A percentile compares a stretch with the other conserved stretches of the same genome.
These are phyloP conservation scores for Capsicum rhomboideum DNA, from an alignment of 257 asterid genomes.

Conservation along the genomic window DNA sequence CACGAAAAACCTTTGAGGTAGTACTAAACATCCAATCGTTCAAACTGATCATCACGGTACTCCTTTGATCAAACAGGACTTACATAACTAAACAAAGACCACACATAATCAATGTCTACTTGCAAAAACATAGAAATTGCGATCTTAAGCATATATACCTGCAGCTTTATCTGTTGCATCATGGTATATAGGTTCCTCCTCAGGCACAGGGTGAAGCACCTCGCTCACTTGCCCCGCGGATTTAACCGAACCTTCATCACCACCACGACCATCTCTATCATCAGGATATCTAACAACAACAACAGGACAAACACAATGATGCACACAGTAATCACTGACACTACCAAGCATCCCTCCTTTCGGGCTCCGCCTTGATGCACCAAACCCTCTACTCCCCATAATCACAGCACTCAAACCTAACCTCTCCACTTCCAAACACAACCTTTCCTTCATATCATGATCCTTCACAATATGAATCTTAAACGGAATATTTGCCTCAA, in stretches of 20 bases:
- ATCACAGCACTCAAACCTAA: conserved; percentile 65
- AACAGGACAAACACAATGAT: conserved; percentile 71
- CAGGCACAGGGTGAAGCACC: conserved; percentile 49
- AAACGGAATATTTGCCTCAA: conserved; percentile 54
- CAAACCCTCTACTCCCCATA: conserved; percentile 82
- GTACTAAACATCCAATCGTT: neutral
- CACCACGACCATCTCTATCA: conserved; percentile 32
- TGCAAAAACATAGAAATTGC: neutral
- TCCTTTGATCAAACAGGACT: neutral
- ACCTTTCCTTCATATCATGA: conserved; percentile 81
- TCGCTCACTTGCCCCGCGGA: conserved; percentile 14
- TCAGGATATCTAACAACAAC: conserved; percentile 66
- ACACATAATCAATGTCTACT: neutral
- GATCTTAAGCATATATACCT: conserved; percentile 15
- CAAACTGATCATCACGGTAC: neutral
- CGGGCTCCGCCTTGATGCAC: conserved; percentile 46
- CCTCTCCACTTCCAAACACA: conserved; percentile 85
- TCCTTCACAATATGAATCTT: conserved; percentile 78
- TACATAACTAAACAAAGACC: neutral
- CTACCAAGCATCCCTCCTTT: conserved; percentile 80
- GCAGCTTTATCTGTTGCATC: conserved; percentile 52
- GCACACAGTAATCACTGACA: conserved; percentile 77
- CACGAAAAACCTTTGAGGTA: neutral
- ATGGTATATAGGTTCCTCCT: conserved; percentile 48
- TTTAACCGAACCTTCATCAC: conserved; percentile 7